Percentiles rank a stretch among this genome's conserved stretches.
Conservation (phyloP, 768 basidiomycete species). For the Leccinum ochraceum region DNA sequence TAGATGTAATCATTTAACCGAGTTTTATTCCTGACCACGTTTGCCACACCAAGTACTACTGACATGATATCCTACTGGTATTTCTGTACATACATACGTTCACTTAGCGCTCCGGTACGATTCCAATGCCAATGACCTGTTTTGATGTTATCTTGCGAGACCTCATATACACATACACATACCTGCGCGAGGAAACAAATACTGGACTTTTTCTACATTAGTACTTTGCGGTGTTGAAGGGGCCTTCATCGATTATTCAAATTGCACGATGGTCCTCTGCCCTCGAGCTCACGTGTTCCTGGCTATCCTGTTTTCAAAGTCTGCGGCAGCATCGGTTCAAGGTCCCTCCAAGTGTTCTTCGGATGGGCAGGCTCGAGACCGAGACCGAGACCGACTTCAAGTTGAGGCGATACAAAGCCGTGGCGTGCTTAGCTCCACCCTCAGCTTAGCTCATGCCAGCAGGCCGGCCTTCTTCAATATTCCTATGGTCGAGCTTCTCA, state of each 20-base stretch:
- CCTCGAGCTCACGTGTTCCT: neutral
- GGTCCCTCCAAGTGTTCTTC: slow-evolving; percentile 9
- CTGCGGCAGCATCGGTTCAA: neutral
- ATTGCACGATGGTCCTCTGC: slow-evolving; percentile 6
- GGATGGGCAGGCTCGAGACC: neutral
- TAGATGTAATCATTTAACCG: too few species aligned
- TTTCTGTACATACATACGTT: too few species aligned
- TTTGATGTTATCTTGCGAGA: too few species aligned
- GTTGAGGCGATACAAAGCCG: neutral
- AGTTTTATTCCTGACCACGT: too few species aligned
- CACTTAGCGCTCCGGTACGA: too few species aligned
- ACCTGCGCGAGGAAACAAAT: too few species aligned
- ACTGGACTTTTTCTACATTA: too few species aligned
- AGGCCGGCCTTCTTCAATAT: slow-evolving; percentile 8
- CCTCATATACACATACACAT: too few species aligned
- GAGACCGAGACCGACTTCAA: neutral
- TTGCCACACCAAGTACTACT: too few species aligned
- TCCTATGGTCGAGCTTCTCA: slow-evolving; percentile 22
- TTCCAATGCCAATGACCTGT: too few species aligned
- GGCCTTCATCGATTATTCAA: slow-evolving; percentile 14
- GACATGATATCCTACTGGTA: too few species aligned
- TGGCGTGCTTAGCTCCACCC: slow-evolving; percentile 2
- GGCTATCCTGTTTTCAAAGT: slow-evolving; percentile 3
- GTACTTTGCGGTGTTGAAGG: too few species aligned
- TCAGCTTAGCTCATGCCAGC: neutral